Evolutionary conservation across 129 eudicot genomes (phyloP), one percentile per base, ranked within the genome.

Genomic region (Lactuca sativa): DNA sequence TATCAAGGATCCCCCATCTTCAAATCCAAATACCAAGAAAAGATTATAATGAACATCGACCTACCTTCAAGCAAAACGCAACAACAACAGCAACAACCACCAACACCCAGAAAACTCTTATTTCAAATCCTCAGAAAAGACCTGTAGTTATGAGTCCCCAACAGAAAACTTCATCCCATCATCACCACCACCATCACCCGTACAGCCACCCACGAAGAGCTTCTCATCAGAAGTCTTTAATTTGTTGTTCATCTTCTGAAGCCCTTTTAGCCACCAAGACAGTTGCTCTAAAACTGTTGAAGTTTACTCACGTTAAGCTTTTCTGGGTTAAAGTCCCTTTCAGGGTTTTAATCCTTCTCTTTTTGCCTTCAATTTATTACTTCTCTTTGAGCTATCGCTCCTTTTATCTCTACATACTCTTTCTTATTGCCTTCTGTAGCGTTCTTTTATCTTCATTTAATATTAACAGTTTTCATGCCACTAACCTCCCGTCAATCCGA

Each of bases 341-440:
- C 3, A 73, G 91, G 66, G 66, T 86, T 49, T 62, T 83, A n/a
- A 56, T 83, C 40, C 73, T 89, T 31, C 69, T 89, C 8, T 78
- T 82, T 59, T 64, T 89, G 67, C 96, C 96, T 48, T 74, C 82
- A 52, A 67, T 89, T 67, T 89, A 83, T 80, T 82, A 83, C 71
- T 73, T 89, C 41, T 72, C 81, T 4, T 74, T 85, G 61, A 70
- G 81, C 62, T 67, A 74, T 63, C 40, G 71, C 55, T 66, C 85
- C 40, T 69, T 80, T 64, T 62, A 73, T 14, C 68, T 84, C 48
- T 66, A 80, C 32, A 15, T 89, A 52, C 64, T 88, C 34, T 73
- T 78, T 52, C 72, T 82, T 2, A 37, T 83, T 31, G 75, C 75
- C 17, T 89, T 89, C 73, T 77, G 74, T 64, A 51, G 78, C 36